Conservation (phyloP, 1,284 basidiomycete genomes). For the Ustilago hordei region DNA sequence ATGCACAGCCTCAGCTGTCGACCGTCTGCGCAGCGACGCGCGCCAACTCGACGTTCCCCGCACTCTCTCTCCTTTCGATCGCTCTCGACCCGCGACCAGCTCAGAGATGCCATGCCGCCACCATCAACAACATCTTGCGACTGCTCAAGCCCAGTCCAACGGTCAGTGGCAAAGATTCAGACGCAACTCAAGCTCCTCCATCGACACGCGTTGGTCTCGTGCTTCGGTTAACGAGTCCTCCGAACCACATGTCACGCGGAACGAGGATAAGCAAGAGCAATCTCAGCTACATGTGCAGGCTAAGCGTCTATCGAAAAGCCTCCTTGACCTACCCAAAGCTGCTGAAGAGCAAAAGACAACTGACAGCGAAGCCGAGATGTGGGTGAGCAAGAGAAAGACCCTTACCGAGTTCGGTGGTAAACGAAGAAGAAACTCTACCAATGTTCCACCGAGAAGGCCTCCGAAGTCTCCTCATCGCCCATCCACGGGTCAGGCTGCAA, state of each 20-base stretch:
- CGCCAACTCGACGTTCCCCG: slow-evolving; percentile 24
- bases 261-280: neutral
- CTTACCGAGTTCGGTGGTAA: neutral
- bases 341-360: slow-evolving; percentile 6
- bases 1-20: slow-evolving; percentile 25
- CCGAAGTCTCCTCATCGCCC: slow-evolving; percentile 30
- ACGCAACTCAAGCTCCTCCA: slow-evolving; percentile 18
- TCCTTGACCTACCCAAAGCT: neutral
- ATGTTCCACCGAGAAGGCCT: slow-evolving; percentile 15
- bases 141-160: slow-evolving; percentile 1
- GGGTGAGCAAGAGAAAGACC: slow-evolving; percentile 16
- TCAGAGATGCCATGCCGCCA: neutral
- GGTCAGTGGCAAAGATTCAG: slow-evolving; percentile 4
- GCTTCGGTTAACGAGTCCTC: slow-evolving; percentile 12
- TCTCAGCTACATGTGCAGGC: neutral
- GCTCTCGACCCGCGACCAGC: slow-evolving; percentile 9
- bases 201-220: slow-evolving; percentile 24
- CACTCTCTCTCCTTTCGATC: slow-evolving; percentile 25
- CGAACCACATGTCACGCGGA: neutral
- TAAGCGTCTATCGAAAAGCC: neutral
- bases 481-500: slow-evolving; percentile 3
- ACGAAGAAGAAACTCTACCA: slow-evolving; percentile 10
- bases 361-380: slow-evolving; percentile 38
- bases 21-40: slow-evolving; percentile 16
- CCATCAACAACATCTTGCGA: neutral